Conservation (phyloP, 1,284 basidiomycete genomes). For the Marasmius sp. region DNA sequence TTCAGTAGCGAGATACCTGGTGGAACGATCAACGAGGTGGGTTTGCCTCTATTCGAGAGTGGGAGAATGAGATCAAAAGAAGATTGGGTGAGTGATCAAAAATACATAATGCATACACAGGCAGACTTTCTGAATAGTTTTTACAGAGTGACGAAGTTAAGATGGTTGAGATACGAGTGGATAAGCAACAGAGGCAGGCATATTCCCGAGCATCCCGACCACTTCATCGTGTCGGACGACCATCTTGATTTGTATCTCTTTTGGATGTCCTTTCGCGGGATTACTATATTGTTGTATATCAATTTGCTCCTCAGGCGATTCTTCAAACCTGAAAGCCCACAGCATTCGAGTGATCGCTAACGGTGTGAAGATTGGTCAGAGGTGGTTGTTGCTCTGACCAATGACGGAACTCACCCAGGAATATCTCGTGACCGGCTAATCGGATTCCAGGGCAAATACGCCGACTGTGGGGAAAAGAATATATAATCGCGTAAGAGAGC, state of each 20-base stretch:
- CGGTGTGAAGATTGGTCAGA: neutral
- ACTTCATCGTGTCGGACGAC: slow-evolving; percentile 17
- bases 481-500: slow-evolving; percentile 7
- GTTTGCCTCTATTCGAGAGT: no score
- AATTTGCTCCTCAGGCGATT: slow-evolving; percentile 31
- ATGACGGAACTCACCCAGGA: neutral
- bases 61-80: no score
- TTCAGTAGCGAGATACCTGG: no score
- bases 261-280: slow-evolving; percentile 30
- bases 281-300: slow-evolving; percentile 35
- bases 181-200: no score
- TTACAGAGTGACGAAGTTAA: no score
- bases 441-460: slow-evolving; percentile 30
- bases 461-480: slow-evolving; percentile 15
- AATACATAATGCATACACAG: no score
- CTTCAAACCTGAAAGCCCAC: slow-evolving; percentile 30
- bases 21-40: no score
- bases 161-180: no score
- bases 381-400: neutral
- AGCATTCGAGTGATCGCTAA: slow-evolving; percentile 27
- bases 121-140: no score
- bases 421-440: slow-evolving; percentile 31
- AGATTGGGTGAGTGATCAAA: no score
- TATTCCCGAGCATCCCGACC: neutral
- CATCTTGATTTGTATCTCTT: slow-evolving; percentile 28